Base-by-base conservation (phyloP, 2,329 filamentous ascomycete genomes). In the Epichloe elymi region DNA sequence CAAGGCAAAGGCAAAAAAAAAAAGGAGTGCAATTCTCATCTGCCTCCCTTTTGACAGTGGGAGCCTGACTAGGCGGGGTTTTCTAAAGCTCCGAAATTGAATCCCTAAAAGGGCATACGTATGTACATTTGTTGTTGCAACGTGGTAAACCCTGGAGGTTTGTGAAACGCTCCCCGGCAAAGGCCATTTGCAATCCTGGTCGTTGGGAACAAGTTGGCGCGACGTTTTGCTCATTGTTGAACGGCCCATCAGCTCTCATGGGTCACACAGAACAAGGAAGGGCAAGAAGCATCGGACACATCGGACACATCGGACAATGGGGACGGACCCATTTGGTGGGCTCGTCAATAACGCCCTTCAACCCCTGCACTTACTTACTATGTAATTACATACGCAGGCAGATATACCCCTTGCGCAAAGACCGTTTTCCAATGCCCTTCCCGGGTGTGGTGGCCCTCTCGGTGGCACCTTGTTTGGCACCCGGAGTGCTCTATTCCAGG, bases 141-240 rank as follows among this genome's bases (percentile, higher is more conserved):
- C 42, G 37, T 41, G 43, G 49, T 23, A 41, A 11, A 10, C 36
- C 49, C 49, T 40, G 11, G 48, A 38, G 30, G 11, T 17, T 50
- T 46, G 43, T 51, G 49, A 51, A 51, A 51, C 49, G 47, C 15
- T n/a, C 43, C 43, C 49, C 14, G 17, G 49, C 36, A 1, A 23
- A 36, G n/a, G 44, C 43, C 39, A 49, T 43, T 40, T 30, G 17
- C 37, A 23, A 41, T 12, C 23, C 35, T n/a, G n/a, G 23, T 44
- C 10, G 30, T 30, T 4, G 30, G 8, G 30, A 30, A 30, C 8
- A 30, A 10, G 26, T 10, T 8, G 8, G 26, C 26, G 26, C 26
- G 26, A 30, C 8, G 7, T 8, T 26, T 26, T 30, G 26, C 26
- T 50, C 42, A 40, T 50, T 50, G 49, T 50, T 42, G 42, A 46